Evolutionary conservation across 805 yeast species (phyloP), one percentile per base, ranked within the genome.

Genomic region (Candida lessepsii): DNA sequence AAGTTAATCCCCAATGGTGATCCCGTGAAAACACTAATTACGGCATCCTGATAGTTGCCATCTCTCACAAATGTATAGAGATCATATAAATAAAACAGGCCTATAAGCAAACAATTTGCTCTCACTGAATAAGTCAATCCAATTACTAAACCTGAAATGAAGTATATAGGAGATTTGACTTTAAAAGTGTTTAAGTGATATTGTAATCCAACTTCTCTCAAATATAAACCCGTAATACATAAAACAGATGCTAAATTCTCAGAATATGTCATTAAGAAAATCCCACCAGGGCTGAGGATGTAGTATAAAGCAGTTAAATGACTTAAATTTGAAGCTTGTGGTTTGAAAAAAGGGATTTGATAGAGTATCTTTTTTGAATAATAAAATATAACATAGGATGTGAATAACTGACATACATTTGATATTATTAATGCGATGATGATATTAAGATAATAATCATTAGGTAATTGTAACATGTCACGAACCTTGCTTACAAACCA

Each of bases 21-120:
- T 0, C 98, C 98, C 2, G 85, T 70, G 0, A 75, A 15, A 3
- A 42, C 21, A 24, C 37, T 31, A 32, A 28, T 15, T 4, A 58
- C 13, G 5, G 23, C 21, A 20, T 23, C 11, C 3, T 14, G 9
- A 28, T 10, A 35, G 20, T 33, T 34, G 9, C 25, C n/a, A 29
- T 33, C 35, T 9, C 5, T 18, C 10, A 45, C 26, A 31, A 61
- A 52, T 29, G 51, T 52, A 17, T 51, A 49, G 11, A 81, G 50
- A 58, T 88, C 96, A 47, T 65, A 70, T 6, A 86, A 44, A 54
- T 74, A 89, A 4, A 82, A 51, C 2, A 79, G 50, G 0, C 97
- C 98, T 53, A 87, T 64, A 0, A 91, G 58, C 4, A 89, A 53
- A 14, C 90, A 78, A 58, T 91, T 91, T 5, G 95, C 80, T 42